Base-by-base conservation (phyloP, 2,329 filamentous ascomycete species). In the Fusarium stilboides region DNA sequence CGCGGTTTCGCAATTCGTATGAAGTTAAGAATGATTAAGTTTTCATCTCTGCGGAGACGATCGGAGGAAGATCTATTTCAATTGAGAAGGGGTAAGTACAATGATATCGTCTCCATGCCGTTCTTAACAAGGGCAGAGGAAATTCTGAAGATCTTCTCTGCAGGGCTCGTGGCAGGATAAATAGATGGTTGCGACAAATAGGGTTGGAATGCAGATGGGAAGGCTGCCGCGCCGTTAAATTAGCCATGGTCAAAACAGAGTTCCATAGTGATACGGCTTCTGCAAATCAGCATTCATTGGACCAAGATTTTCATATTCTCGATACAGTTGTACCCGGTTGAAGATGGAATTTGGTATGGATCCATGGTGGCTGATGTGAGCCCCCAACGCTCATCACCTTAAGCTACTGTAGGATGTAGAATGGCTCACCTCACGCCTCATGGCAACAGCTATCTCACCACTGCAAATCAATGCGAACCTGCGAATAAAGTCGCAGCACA, bases 311-410 rank as follows among this genome's bases (percentile, higher is more conserved):
- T 31, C 28, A 31, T 31, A 31, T 31, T 31, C 28, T 31, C 28
- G 28, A 31, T 31, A 31, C 28, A 31, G 10, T 28, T 3, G 26
- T 28, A 9, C 7, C 22, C 28, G 36, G 8, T 14, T 31, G 19
- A 36, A 28, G 12, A 50, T 36, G n/a, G 17, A 51, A 22, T 31
- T 14, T 50, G 14, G 14, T 17, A 36, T 28, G 44, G 28, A 31
- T 12, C 40, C 20, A 43, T 43, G 28, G 44, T 45, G 43, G 65
- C 71, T 74, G 57, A 73, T 64, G 72, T 73, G 68, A 74, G 72
- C 68, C 64, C 62, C 57, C 46, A 61, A 39, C 14, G 33, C 40
- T 42, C 28, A 28, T 24, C 13, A 31, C 15, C 6, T 19, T 15
- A n/a, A 12, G 14, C 42, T 33, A 39, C 34, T 15, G 28, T 5